Base-by-base conservation (phyloP, 345 rosid genomes). In the Mallotus nudiflorus region DNA sequence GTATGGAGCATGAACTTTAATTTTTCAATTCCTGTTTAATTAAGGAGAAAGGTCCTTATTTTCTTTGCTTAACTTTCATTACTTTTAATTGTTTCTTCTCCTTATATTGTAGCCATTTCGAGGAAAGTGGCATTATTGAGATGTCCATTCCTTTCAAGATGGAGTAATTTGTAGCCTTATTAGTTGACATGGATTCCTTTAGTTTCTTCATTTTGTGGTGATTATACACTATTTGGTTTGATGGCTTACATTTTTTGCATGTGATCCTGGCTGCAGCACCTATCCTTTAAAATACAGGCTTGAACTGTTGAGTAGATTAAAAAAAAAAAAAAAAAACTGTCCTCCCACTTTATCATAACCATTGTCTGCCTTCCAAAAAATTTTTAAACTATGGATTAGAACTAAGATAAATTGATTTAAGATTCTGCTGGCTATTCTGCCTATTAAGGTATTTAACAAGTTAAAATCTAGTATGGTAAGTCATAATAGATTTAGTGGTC, bases 401-500 rank as follows among this genome's bases (percentile, higher is more conserved):
- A 72, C 67, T 69, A 45, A 72, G 77, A 67, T 56, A 56, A 62
- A 74, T 27, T 29, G 70, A 62, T 63, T 77, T 51, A 66, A 80
- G 67, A 57, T 65, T 73, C 56, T 68, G 58, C 29, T 66, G 70
- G 62, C 69, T 73, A 58, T 69, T 77, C 51, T 67, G 71, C 40
- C 61, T 67, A 60, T 68, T 62, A 62, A 72, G 75, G 76, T 71
- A 66, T 80, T 80, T 62, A 74, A 84, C 81, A 70, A 72, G 78
- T 65, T 73, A 54, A 71, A 70, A 69, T 85, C 75, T 81, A 82
- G 82, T 75, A 81, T n/a, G n/a, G n/a, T n/a, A n/a, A n/a, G n/a
- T 88, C 80, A 88, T 85, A 82, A 66, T 84, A 79, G 88, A 82
- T 77, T 77, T 81, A 84, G 96, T 89, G 87, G 89, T 84, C 77